Base-by-base conservation (phyloP, 2,329 filamentous ascomycete species). In the Ceratocystis lukuohia region DNA sequence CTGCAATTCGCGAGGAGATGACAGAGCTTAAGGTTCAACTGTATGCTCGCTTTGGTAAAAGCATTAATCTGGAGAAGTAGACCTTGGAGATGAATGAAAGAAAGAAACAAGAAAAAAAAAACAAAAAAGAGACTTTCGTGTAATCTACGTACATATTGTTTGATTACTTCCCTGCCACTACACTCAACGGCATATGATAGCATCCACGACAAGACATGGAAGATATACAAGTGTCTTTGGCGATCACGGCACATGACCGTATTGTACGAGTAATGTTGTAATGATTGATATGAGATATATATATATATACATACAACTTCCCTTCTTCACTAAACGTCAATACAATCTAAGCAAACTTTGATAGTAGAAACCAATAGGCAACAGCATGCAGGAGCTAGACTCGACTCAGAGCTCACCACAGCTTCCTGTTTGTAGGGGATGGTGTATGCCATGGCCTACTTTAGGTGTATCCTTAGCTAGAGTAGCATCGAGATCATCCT, bases 31-130 rank as follows among this genome's bases (percentile, higher is more conserved):
- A 99, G 80, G 88, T 96, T 68, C 86, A 89, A 69, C 79, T 99
- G 69, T 99, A 99, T 77, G 92, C 91, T 44, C 85, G 95, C 69
- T 99, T 99, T 77, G 94, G 94, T 66, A 86, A 89, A 76, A 96
- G 92, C 75, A 99, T 99, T 80, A 99, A 99, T 77, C 81, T 97
- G 70, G 94, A 99, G 65, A 67, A 69, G 68, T 71, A 70, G 66
- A 65, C 30, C 15, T 37, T 33, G 30, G 10, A 17, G 48, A 53
- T 53, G n/a, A 25, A 53, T 41, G 3, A 2, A 15, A 53, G 48
- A 59, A 37, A 59, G 5, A 37, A 20, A 25, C 28, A 59, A 59
- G 7, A 6, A 57, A 17, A 4, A 33, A 59, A 59, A 57, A 37
- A 3, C 2, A 22, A 25, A 37, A n/a, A n/a, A 37, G 28, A 59